Evolutionary conservation across 78 protist genomes (phyloP).

Genomic region (Dictyostelium capitatum): DNA sequence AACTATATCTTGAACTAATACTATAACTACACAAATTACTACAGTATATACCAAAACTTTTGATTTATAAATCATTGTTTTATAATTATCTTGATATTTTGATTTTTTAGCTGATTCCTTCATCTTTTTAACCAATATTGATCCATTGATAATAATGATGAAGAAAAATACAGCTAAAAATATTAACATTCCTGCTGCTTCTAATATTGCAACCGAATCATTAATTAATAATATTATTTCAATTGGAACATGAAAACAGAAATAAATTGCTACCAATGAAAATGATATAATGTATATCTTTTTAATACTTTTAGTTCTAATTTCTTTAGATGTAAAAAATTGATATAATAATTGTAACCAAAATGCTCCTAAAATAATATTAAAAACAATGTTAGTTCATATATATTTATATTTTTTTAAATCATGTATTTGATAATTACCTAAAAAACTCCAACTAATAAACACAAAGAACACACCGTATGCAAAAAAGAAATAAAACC

Average conservation of each 20-base stretch:
- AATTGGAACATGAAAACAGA: not conserved
- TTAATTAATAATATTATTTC: not conserved
- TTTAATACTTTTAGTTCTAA: not conserved
- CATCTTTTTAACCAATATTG: not conserved
- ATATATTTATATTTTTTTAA: too few relatives aligned
- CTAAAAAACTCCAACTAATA: not conserved
- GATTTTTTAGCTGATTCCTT: not conserved
- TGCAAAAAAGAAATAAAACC: not conserved
- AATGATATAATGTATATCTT: not conserved
- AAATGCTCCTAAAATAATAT: not conserved
- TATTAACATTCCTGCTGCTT: not conserved
- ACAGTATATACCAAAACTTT: not conserved
- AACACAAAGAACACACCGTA: not conserved
- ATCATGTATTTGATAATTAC: too few relatives aligned
- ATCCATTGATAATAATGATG: not conserved
- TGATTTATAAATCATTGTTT: not conserved
- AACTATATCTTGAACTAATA: slow-evolving; percentile 8
- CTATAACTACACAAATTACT: not conserved
- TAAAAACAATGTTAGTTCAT: too few relatives aligned
- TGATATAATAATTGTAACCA: not conserved
- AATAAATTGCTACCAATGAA: not conserved
- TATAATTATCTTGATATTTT: slow-evolving; percentile 4
- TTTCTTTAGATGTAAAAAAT: slow-evolving; percentile 1
- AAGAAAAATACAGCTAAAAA: not conserved
- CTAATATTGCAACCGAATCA: not conserved